These are phyloP conservation scores for Phytophthora multivora DNA, from an alignment of 352 stramenopile genomes.

Conservation along the genomic window DNA sequence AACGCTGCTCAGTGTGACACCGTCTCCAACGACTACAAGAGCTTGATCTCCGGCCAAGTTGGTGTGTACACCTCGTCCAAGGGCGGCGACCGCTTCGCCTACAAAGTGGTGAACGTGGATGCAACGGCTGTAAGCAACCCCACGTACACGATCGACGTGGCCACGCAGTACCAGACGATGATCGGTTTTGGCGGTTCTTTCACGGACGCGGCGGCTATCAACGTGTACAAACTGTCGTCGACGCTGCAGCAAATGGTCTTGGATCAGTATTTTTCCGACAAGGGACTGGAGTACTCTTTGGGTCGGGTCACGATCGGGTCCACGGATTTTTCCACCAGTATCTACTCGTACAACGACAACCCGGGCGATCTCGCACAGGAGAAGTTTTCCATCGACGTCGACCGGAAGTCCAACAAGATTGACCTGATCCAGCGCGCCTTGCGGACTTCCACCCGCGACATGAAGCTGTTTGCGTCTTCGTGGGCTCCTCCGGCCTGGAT, in stretches of 20 bases:
- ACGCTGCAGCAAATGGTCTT: slow-evolving; percentile 85
- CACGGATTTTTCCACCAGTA: slow-evolving; percentile 85
- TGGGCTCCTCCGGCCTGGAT: slow-evolving; percentile 90
- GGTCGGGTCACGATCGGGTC: slow-evolving; percentile 92
- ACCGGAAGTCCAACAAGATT: slow-evolving; percentile 70
- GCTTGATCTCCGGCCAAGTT: slow-evolving; percentile 40
- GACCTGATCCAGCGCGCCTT: slow-evolving; percentile 79
- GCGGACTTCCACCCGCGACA: slow-evolving; percentile 31
- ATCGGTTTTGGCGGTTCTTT: slow-evolving; percentile 92
- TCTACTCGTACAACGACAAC: slow-evolving; percentile 91
- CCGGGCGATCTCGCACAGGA: slow-evolving; percentile 62
- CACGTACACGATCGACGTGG: slow-evolving; percentile 55
- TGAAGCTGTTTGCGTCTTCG: slow-evolving; percentile 84
- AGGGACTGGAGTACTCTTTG: slow-evolving; percentile 85
- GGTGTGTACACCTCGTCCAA: slow-evolving; percentile 57
- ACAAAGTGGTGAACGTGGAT: slow-evolving; percentile 39
- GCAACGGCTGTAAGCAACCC: slow-evolving; percentile 26
- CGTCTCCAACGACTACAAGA: slow-evolving; percentile 52
- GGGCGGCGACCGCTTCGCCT: slow-evolving; percentile 51
- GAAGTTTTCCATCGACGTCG: slow-evolving; percentile 81
- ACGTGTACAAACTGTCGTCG: slow-evolving; percentile 82
- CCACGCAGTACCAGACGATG: slow-evolving; percentile 73
- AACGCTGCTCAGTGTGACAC: slow-evolving; percentile 58
- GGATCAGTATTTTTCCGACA: slow-evolving; percentile 85
- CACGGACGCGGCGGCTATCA: slow-evolving; percentile 88